A percentile compares a stretch with the other conserved stretches of the same genome.
Evolutionary conservation across 148 eudicot species (phyloP).

Genomic region (Rhododendron vialii): DNA sequence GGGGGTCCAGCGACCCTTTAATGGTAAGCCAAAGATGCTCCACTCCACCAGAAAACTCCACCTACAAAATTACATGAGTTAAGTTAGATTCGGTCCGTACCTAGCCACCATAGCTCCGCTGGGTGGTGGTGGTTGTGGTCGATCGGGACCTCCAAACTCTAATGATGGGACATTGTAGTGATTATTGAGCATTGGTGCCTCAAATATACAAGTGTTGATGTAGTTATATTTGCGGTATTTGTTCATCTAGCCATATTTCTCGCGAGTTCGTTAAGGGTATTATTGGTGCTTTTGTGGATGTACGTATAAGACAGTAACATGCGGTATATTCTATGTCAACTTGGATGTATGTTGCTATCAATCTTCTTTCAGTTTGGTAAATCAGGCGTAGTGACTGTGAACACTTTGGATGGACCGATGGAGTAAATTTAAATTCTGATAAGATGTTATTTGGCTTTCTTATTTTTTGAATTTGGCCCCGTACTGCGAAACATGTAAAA

Average conservation of each 20-base stretch:
- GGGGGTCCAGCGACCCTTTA: neutral
- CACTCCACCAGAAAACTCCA: neutral
- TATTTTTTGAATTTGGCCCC: too few species aligned
- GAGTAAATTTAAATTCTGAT: neutral
- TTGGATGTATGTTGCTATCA: neutral
- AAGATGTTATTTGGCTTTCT: neutral
- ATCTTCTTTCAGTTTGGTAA: neutral
- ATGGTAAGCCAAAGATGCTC: neutral
- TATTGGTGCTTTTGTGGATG: neutral
- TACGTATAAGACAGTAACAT: neutral
- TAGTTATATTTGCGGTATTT: neutral
- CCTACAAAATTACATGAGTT: neutral
- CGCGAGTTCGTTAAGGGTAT: neutral
- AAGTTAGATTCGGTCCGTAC: neutral
- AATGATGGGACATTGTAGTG: neutral
- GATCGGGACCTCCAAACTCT: neutral
- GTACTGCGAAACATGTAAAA: too few species aligned
- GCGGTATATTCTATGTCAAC: neutral
- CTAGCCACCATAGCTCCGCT: neutral
- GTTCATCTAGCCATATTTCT: neutral
- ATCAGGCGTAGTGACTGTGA: neutral
- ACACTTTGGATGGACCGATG: neutral
- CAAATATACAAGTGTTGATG: neutral
- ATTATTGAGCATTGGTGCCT: neutral
- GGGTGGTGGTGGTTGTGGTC: neutral